Evolutionary conservation across 352 stramenopile species (phyloP).

Genomic region (Phytophthora constricta): DNA sequence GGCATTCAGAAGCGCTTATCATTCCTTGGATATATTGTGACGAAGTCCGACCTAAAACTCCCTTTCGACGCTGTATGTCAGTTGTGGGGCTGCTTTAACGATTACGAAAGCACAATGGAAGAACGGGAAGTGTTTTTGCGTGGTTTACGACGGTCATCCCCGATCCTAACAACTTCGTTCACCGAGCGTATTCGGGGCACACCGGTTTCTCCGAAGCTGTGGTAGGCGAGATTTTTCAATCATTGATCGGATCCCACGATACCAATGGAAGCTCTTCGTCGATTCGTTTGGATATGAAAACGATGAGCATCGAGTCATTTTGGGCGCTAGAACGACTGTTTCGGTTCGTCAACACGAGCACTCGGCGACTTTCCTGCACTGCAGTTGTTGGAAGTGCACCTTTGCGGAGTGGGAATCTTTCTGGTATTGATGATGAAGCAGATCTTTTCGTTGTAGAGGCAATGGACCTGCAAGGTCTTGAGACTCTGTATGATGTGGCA

Average conservation of each 20-base stretch:
- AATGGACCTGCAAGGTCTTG: constrained; percentile 64
- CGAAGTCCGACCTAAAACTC: constrained; percentile 73
- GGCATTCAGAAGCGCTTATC: constrained; percentile 54
- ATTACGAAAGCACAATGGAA: constrained; percentile 35
- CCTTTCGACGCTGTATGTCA: constrained; percentile 63
- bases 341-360: constrained; percentile 66
- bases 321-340: constrained; percentile 66
- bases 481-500: constrained; percentile 63
- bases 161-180: constrained; percentile 74
- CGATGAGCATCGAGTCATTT: constrained; percentile 62
- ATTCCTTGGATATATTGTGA: constrained; percentile 83
- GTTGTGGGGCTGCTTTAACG: constrained; percentile 68
- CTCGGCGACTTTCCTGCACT: constrained; percentile 46
- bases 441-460: constrained; percentile 62
- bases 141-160: constrained; percentile 77
- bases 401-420: constrained; percentile 15
- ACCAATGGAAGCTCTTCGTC: constrained; percentile 14
- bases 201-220: constrained; percentile 63
- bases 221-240: constrained; percentile 57
- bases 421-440: constrained; percentile 22
- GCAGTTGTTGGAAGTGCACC: constrained; percentile 26
- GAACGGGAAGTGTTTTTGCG: constrained; percentile 72
- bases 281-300: constrained; percentile 57
- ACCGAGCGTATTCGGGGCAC: constrained; percentile 67
- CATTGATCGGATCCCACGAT: constrained; percentile 40